Evolutionary conservation across 2,329 filamentous ascomycete genomes (phyloP).

Genomic region (Aspergillus aculeatus): DNA sequence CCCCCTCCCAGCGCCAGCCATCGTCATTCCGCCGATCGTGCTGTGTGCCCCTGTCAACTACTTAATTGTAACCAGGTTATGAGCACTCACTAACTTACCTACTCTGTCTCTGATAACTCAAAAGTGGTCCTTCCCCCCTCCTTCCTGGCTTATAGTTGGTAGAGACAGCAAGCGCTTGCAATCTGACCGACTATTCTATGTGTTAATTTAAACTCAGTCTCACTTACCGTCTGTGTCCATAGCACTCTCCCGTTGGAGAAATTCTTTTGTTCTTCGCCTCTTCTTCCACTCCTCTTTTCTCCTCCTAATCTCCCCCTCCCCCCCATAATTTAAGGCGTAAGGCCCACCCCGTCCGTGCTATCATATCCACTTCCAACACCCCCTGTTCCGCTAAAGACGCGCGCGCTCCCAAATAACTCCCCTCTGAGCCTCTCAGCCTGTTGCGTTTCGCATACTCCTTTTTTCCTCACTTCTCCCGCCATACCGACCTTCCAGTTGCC

Average conservation of each 20-base stretch:
- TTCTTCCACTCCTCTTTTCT: background rate
- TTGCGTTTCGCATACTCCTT: slow-evolving; percentile 6
- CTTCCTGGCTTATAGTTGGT: slow-evolving; percentile 10
- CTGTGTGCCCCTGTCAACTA: slow-evolving; percentile 17
- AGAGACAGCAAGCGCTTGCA: slow-evolving; percentile 10
- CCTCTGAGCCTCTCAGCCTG: slow-evolving; percentile 8
- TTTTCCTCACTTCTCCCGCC: slow-evolving; percentile 2
- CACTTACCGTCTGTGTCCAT: slow-evolving; percentile 7
- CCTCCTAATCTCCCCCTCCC: background rate
- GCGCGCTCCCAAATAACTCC: slow-evolving; percentile 3
- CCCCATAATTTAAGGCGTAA: slow-evolving; percentile 1
- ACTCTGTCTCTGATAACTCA: slow-evolving; percentile 9
- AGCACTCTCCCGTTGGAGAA: slow-evolving; percentile 11
- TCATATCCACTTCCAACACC: slow-evolving; percentile 9
- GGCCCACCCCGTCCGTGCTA: slow-evolving; percentile 7
- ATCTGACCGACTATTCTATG: slow-evolving; percentile 4
- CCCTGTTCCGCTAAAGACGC: slow-evolving; percentile 9
- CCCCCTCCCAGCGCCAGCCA: slow-evolving; percentile 6
- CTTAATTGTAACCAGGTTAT: background rate
- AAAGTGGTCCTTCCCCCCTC: slow-evolving; percentile 13
- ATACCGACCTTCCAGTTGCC: background rate
- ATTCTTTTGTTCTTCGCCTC: slow-evolving; percentile 6
- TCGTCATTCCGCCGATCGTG: slow-evolving; percentile 18
- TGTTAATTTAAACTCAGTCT: background rate
- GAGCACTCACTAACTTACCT: slow-evolving; percentile 5